Evolutionary conservation across 352 stramenopile species (phyloP).

Genomic region (Phytophthora constricta): DNA sequence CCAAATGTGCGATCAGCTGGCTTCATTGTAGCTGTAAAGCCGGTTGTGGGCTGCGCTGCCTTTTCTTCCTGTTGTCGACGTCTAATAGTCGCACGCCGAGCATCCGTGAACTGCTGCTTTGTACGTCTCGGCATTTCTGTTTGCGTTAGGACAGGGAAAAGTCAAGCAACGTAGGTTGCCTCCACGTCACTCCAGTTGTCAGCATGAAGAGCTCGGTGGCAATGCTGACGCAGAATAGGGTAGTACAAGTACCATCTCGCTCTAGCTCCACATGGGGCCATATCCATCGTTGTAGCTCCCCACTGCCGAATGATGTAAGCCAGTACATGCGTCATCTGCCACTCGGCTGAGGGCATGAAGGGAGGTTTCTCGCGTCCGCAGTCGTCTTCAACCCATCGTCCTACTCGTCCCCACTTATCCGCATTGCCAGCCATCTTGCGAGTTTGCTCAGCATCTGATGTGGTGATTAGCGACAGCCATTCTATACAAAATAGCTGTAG

Average conservation of each 20-base stretch:
- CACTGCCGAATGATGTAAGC: not conserved
- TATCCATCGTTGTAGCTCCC: not conserved
- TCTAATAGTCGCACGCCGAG: not conserved
- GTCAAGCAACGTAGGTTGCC: not conserved
- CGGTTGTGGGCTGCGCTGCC: no score
- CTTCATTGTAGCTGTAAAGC: not conserved
- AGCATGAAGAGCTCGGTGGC: no score
- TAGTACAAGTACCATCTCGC: no score
- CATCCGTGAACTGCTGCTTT: no score
- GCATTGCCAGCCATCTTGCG: not conserved
- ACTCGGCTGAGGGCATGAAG: not conserved
- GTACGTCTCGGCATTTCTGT: no score
- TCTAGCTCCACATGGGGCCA: no score
- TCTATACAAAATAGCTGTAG: not conserved
- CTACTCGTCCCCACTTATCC: not conserved
- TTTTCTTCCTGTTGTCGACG: not conserved
- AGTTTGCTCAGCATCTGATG: not conserved
- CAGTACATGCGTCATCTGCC: not conserved
- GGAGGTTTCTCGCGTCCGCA: not conserved
- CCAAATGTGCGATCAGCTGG: not conserved
- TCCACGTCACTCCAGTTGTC: no score
- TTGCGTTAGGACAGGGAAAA: not conserved
- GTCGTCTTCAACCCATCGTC: not conserved
- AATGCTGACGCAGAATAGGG: no score
- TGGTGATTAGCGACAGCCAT: not conserved